Evolutionary conservation across 768 basidiomycete genomes (phyloP).

Genomic region (Leccinum ochraceum): DNA sequence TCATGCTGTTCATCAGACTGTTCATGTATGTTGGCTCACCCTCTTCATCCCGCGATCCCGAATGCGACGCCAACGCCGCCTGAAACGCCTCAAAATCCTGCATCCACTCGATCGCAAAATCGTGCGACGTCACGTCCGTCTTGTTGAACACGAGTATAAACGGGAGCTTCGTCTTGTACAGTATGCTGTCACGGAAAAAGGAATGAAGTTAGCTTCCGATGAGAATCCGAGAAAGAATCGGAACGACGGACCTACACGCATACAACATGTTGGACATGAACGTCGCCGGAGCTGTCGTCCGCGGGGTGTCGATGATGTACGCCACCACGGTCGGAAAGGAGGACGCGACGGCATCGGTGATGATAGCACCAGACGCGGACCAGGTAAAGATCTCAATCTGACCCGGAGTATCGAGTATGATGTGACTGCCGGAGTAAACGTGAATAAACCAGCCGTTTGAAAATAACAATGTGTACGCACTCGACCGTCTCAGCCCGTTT

Average conservation of each 20-base stretch:
- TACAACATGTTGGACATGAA: slow-evolving; percentile 99
- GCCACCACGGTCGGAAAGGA: slow-evolving; percentile 93
- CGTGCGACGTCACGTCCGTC: slow-evolving; percentile 87
- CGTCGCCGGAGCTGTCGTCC: slow-evolving; percentile 91
- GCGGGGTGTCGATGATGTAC: slow-evolving; percentile 96
- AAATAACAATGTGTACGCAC: slow-evolving; percentile 46
- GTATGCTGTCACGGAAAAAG: slow-evolving; percentile 55
- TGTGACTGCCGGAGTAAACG: slow-evolving; percentile 56
- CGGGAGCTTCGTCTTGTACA: slow-evolving; percentile 97
- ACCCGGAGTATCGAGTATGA: slow-evolving; percentile 95
- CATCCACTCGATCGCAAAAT: slow-evolving; percentile 98
- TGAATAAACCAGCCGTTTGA: not conserved
- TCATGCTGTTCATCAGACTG: slow-evolving; percentile 99
- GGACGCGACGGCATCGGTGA: slow-evolving; percentile 95
- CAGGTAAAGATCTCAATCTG: slow-evolving; percentile 99
- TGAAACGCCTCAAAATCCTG: slow-evolving; percentile 96
- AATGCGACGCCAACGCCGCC: slow-evolving; percentile 73
- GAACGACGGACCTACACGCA: slow-evolving; percentile 75
- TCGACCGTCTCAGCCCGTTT: slow-evolving; percentile 87
- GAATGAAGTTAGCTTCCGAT: not conserved
- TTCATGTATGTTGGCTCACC: slow-evolving; percentile 98
- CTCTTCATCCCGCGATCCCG: slow-evolving; percentile 67
- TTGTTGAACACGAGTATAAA: slow-evolving; percentile 99
- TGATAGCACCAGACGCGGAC: slow-evolving; percentile 98
- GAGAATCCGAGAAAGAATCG: slow-evolving; percentile 3